Evolutionary conservation across 2,329 filamentous ascomycete genomes (phyloP).

Genomic region (Herpotrichia juniperi): DNA sequence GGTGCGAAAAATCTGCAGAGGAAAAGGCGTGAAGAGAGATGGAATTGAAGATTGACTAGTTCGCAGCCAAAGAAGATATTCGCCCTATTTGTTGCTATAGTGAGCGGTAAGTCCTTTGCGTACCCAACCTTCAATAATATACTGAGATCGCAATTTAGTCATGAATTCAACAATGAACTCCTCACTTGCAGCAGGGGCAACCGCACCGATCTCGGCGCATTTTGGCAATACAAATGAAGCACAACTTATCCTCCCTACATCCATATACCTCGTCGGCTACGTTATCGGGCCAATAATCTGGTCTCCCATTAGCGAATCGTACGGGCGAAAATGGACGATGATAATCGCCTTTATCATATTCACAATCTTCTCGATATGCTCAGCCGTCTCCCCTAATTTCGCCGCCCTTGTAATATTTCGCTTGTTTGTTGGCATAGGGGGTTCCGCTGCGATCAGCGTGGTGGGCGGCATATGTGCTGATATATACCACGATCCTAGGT

Average conservation of each 20-base stretch:
- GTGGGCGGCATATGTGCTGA: constrained; percentile 69
- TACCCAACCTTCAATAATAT: neutral
- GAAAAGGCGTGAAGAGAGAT: neutral
- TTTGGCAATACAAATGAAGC: constrained; percentile 60
- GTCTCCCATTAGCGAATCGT: constrained; percentile 52
- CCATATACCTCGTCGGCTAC: constrained; percentile 58
- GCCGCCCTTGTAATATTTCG: constrained; percentile 52
- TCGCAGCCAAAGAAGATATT: constrained; percentile 60
- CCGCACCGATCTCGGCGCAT: constrained; percentile 62
- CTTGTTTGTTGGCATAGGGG: constrained; percentile 51
- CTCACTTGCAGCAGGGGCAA: constrained; percentile 68
- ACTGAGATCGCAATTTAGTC: constrained; percentile 22
- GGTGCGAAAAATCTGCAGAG: constrained; percentile 18
- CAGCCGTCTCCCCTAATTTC: constrained; percentile 52
- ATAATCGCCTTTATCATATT: constrained; percentile 57
- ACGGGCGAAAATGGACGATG: constrained; percentile 55
- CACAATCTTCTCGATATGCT: constrained; percentile 53
- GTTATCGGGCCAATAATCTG: constrained; percentile 52
- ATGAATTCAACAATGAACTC: constrained; percentile 73
- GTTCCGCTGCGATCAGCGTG: constrained; percentile 61
- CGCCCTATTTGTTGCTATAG: constrained; percentile 61
- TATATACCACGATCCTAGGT: constrained; percentile 62
- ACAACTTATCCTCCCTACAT: constrained; percentile 55
- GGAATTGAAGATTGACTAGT: neutral
- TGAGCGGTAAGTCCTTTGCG: constrained; percentile 53